phyloP scores from a whole-genome alignment of 495 filamentous ascomycete species.

The Aspergillus heteromorphus region DNA sequence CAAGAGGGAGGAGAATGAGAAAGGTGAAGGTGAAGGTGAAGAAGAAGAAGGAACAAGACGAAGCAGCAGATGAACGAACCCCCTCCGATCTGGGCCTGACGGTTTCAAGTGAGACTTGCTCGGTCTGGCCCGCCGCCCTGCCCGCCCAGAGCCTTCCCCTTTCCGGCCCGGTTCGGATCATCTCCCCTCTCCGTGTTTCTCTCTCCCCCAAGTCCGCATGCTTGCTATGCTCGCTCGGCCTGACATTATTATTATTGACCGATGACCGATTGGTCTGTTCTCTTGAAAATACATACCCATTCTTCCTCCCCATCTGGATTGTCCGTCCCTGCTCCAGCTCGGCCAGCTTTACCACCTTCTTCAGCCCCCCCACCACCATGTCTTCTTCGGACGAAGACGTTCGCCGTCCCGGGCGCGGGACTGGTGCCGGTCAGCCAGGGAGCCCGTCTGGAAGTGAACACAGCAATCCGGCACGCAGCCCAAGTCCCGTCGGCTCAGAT shows the following conservation, averaged over 20 bases:
- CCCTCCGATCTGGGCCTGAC: neutral
- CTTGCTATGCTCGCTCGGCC: too few relatives aligned
- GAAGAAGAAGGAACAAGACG: constrained; percentile 3
- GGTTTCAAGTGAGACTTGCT: constrained; percentile 10
- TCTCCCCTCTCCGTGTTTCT: neutral
- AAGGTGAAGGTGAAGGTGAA: neutral
- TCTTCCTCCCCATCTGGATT: neutral
- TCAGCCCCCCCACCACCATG: constrained; percentile 16
- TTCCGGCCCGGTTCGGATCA: constrained; percentile 19
- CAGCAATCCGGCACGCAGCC: constrained; percentile 18
- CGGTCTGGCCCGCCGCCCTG: constrained; percentile 26
- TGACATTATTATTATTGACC: too few relatives aligned
- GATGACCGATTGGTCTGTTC: too few relatives aligned
- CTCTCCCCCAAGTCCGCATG: neutral
- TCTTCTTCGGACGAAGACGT: constrained; percentile 43
- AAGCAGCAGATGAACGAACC: too few relatives aligned
- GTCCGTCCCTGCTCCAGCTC: neutral
- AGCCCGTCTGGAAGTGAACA: constrained; percentile 30
- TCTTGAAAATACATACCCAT: too few relatives aligned
- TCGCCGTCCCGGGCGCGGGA: constrained; percentile 34
- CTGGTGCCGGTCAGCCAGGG: constrained; percentile 18
- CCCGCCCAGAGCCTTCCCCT: constrained; percentile 12
- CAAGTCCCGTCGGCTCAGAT: constrained; percentile 21
- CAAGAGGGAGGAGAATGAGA: neutral
- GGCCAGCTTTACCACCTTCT: neutral